These are phyloP conservation scores for Fragaria nilgerrensis DNA, from an alignment of 306 rosid species.

Conservation along the genomic window DNA sequence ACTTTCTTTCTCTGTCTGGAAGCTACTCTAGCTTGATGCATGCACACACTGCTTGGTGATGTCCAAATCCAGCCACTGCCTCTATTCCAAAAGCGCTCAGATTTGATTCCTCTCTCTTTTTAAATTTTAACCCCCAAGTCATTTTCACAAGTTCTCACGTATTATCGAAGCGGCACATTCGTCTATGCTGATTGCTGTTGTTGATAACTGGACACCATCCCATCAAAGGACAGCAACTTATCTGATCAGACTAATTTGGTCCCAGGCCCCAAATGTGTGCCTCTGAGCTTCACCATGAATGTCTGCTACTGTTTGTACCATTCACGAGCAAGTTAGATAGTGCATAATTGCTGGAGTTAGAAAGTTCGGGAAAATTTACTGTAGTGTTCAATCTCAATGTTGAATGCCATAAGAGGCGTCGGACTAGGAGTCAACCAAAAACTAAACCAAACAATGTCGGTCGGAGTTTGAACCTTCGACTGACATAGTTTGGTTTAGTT, in stretches of 20 bases:
- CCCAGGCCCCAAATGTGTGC: background rate
- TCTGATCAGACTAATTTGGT: background rate
- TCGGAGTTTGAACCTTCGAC: too few species aligned
- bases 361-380: background rate
- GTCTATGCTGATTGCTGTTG: constrained; percentile 10
- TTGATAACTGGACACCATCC: background rate
- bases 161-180: background rate
- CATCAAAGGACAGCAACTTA: background rate
- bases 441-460: background rate
- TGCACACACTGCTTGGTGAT: background rate
- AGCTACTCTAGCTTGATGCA: background rate
- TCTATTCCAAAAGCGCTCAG: background rate
- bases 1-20: background rate
- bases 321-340: background rate
- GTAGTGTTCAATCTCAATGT: background rate
- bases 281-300: background rate
- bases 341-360: background rate
- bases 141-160: constrained; percentile 6
- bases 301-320: background rate
- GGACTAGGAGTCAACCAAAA: background rate
- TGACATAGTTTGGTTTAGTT: too few species aligned
- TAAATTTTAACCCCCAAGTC: constrained; percentile 2
- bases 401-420: background rate
- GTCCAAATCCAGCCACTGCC: background rate
- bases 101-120: constrained; percentile 1